Conservation (phyloP, 192 early-diverging fungal species). For the Lobosporangium transversale region DNA sequence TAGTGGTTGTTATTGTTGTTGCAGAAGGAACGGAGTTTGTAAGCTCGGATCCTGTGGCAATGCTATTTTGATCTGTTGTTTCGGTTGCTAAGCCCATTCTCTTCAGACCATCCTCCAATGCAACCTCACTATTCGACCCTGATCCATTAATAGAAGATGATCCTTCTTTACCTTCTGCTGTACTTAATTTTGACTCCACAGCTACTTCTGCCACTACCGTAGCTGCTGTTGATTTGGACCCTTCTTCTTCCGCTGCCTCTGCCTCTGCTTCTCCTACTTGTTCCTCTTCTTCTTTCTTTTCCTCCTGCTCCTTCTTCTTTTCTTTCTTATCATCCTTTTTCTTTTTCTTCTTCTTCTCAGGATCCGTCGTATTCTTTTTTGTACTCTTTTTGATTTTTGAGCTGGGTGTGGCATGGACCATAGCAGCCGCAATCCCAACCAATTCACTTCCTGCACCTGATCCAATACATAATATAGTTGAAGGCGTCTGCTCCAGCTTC, state of each 20-base stretch:
- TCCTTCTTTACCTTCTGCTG: not conserved
- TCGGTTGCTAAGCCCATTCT: not conserved
- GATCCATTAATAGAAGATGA: too few species aligned
- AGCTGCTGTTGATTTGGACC: too few species aligned
- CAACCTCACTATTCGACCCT: too few species aligned
- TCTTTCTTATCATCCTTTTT: constrained; percentile 6
- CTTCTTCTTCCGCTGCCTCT: too few species aligned
- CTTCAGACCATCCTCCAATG: not conserved
- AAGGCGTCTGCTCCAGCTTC: constrained; percentile 56
- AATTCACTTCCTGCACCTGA: constrained; percentile 90
- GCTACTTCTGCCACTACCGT: not conserved
- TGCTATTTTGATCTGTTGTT: not conserved
- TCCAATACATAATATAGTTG: constrained; percentile 74
- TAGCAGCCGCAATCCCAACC: constrained; percentile 80
- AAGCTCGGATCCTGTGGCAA: not conserved
- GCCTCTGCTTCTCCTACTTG: too few species aligned
- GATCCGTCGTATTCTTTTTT: constrained; percentile 3
- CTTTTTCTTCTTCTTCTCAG: not conserved
- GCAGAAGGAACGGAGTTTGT: not conserved
- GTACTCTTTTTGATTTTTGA: constrained; percentile 32
- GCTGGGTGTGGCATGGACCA: constrained; percentile 52
- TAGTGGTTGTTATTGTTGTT: not conserved
- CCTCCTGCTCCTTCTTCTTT: too few species aligned
- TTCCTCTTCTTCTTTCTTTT: too few species aligned
- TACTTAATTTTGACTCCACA: not conserved